A percentile compares a stretch with the other conserved stretches of the same genome.
phyloP scores from a whole-genome alignment of 202 grass and related monocot genomes.

The Musa balbisiana region DNA sequence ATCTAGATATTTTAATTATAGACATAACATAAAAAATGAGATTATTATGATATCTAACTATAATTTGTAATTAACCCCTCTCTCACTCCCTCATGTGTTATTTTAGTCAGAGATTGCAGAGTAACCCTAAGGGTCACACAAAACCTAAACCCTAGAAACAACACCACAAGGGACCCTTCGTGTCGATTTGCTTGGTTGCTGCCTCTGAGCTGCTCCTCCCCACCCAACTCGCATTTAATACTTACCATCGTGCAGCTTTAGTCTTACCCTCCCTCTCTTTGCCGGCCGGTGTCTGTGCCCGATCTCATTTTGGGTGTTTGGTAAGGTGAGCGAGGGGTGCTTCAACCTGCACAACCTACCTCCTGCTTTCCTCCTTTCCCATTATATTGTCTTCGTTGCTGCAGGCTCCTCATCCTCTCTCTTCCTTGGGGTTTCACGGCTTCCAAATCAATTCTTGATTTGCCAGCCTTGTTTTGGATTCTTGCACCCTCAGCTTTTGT shows the following conservation, averaged over 20 bases:
- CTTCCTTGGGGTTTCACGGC: background rate
- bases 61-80: background rate
- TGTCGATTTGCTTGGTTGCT: background rate
- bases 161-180: background rate
- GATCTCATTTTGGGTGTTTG: background rate
- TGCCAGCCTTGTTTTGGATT: background rate
- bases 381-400: background rate
- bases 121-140: background rate
- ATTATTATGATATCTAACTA: too few relatives aligned
- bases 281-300: background rate
- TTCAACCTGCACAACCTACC: background rate
- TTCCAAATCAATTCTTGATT: background rate
- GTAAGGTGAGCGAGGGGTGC: background rate
- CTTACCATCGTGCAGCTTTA: background rate
- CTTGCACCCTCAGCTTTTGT: background rate
- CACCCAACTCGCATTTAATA: background rate
- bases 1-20: too few relatives aligned
- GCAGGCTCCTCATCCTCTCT: background rate
- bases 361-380: background rate
- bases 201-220: background rate
- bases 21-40: too few relatives aligned
- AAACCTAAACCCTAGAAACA: constrained; percentile 15
- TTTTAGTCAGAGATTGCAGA: background rate
- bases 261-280: background rate
- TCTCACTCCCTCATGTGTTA: too few relatives aligned